Conservation (phyloP, 371 early-diverging fungal genomes). For the Caulochytrium protostelioides region DNA sequence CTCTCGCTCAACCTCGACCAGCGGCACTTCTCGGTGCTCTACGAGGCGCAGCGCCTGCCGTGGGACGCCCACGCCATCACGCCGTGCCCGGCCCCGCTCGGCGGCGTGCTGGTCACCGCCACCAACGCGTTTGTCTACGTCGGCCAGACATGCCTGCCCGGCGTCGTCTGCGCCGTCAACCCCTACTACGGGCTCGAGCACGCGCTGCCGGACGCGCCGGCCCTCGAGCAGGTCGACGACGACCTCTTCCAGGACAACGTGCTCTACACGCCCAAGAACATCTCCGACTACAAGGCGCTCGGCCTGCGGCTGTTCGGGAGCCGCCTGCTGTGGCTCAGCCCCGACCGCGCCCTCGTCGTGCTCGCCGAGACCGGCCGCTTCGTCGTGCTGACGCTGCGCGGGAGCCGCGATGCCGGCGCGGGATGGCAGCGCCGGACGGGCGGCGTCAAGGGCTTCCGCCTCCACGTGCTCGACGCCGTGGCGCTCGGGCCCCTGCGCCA, state of each 20-base stretch:
- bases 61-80: constrained; percentile 49
- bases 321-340: constrained; percentile 14
- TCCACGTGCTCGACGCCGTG: too few relatives aligned
- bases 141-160: constrained; percentile 54
- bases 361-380: constrained; percentile 45
- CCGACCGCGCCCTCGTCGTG: constrained; percentile 26
- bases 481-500: too few relatives aligned
- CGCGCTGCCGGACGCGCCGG: not conserved
- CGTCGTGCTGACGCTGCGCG: constrained; percentile 38
- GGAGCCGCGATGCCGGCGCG: constrained; percentile 19
- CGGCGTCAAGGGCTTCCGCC: constrained; percentile 17
- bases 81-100: constrained; percentile 60
- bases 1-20: constrained; percentile 63
- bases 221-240: constrained; percentile 6
- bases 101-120: constrained; percentile 61
- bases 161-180: constrained; percentile 53
- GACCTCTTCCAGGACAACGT: constrained; percentile 9
- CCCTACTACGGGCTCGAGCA: constrained; percentile 18
- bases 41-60: constrained; percentile 51
- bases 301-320: constrained; percentile 16
- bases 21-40: constrained; percentile 54
- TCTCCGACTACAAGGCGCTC: constrained; percentile 14
- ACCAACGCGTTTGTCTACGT: constrained; percentile 64
- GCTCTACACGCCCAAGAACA: constrained; percentile 7
- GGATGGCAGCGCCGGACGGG: constrained; percentile 38